Base-by-base conservation (phyloP, 345 rosid species). In the Fremontodendron californicum region DNA sequence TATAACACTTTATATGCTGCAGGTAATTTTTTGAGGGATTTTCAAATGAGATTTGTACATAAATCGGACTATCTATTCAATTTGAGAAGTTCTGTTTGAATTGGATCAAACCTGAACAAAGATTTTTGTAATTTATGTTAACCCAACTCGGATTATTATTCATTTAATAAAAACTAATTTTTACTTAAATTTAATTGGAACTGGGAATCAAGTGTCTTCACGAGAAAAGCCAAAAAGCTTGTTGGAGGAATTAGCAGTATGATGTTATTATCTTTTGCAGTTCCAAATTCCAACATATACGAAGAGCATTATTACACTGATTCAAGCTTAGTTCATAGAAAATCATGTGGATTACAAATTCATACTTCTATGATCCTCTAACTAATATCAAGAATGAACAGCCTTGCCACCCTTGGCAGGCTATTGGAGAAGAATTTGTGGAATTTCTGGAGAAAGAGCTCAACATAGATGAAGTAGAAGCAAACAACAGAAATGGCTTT, bases 221-320 rank as follows among this genome's bases (percentile, higher is more conserved):
- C 89, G 91, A 55, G 97, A 90, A 68, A 91, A 86, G 80, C 97
- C 97, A 1, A 94, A 89, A 86, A 90, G 97, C 87, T 90, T 94
- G 25, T 94, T 97, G 98, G 98, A 94, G 79, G 98, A 94, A 85
- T 77, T 94, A 69, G 86, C 90, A 76, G 98, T 92, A 86, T 71
- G 93, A 5, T 29, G 37, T 60, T 73, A 13, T 31, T 64, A 25
- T 65, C 74, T 54, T 77, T 62, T 15, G n/a, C n/a, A 2, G 35
- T 43, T 23, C 21, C n/a, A 6, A n/a, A 0, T 18, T 52, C 18
- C n/a, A 12, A 27, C 29, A 60, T 58, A 3, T 4, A 4, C 27
- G 63, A 11, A 25, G 37, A 27, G 8, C 64, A 11, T 13, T 27
- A 27, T 5, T 4, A 27, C 37, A 13, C 8, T 43, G 12, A 25